Evolutionary conservation across 768 basidiomycete genomes (phyloP), one percentile per base, ranked within the genome.

Genomic region (Russula emetica): DNA sequence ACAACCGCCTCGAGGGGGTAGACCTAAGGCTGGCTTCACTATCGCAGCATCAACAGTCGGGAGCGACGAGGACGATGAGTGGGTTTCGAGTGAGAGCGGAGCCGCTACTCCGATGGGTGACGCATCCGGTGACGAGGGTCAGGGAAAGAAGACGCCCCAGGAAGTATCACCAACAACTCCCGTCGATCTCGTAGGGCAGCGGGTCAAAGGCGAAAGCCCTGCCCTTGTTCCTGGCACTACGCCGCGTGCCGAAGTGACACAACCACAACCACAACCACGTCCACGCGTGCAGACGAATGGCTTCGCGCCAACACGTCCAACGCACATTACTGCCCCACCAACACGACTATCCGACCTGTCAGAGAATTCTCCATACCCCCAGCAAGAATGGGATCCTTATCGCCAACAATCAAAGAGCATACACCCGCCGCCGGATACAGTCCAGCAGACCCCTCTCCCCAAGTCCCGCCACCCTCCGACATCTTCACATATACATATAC

Each of bases 21-120:
- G 75, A 67, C 71, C 74, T 13, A 85, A 83, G 70, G 70, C 76
- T 26, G 85, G 83, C 5, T 88, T 90, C 70, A 82, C 82, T 14
- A 78, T 88, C 61, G 78, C 85, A 10, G 81, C 78, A 56, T 76
- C 81, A 34, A 76, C 74, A 45, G 79, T 74, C 28, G 80, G 78
- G 44, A 80, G 78, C 14, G 84, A 84, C 26, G 68, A 71, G 62
- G 87, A 88, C 13, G 87, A 88, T 60, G 89, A 84, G 61, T 90
- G 88, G 88, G 80, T 87, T 1, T 90, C 88, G 30, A 88, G 85
- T 71, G 87, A 88, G 73, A 90, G 87, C 69, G 88, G 87, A 8
- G 85, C 83, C 0, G 87, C 76, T 0, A 90, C 88, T 1, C 89
- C 88, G 24, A 52, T 61, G 14, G 64, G 61, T 54, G 63, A 75